Evolutionary conservation across 148 eudicot species (phyloP).

Genomic region (Chenopodium album): DNA sequence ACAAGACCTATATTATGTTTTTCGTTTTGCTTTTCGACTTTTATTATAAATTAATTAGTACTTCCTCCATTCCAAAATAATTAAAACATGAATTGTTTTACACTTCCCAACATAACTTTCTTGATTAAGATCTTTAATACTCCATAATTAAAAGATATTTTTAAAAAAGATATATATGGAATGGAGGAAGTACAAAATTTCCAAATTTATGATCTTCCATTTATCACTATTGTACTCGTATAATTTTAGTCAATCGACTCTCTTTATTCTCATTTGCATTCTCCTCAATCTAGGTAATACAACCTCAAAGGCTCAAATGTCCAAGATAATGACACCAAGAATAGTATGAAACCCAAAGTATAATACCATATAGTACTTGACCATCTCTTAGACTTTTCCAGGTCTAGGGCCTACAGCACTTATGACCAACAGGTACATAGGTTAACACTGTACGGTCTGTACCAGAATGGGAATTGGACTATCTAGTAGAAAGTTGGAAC

Average conservation of each 20-base stretch:
- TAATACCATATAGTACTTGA: neutral
- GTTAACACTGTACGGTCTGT: neutral
- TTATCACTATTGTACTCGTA: too few species aligned
- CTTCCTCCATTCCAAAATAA: too few species aligned
- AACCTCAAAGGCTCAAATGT: slow-evolving; percentile 1
- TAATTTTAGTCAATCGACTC: neutral
- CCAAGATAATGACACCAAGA: neutral
- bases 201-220: too few species aligned
- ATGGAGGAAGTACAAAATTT: too few species aligned
- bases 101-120: too few species aligned
- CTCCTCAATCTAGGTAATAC: neutral
- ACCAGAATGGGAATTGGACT: neutral
- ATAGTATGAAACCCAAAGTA: neutral
- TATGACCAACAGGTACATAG: neutral
- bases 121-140: too few species aligned
- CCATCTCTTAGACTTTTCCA: neutral
- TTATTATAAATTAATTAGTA: too few species aligned
- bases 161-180: too few species aligned
- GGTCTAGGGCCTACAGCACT: neutral
- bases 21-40: too few species aligned
- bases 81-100: too few species aligned
- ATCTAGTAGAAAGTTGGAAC: neutral
- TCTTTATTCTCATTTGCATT: neutral
- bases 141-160: too few species aligned
- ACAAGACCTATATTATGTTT: neutral